phyloP scores from a whole-genome alignment of 2,329 filamentous ascomycete genomes.

The Calonectria hawksworthii region DNA sequence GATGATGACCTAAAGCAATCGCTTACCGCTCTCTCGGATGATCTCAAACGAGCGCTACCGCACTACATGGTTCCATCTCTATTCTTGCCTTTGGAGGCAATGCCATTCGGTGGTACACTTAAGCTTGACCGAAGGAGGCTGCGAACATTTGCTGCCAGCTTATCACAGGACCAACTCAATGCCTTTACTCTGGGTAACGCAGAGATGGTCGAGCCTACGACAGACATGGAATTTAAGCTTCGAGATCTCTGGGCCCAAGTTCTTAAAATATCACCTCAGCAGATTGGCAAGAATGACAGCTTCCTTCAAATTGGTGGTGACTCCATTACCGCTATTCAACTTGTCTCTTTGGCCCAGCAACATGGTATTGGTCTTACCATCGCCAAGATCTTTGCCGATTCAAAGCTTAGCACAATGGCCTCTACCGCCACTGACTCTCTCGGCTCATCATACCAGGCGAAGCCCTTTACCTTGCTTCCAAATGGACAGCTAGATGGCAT shows the following conservation, averaged over 20 bases:
- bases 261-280: slow-evolving; percentile 11
- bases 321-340: slow-evolving; percentile 41
- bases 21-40: neutral
- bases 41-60: slow-evolving; percentile 28
- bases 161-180: neutral
- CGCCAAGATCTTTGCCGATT: slow-evolving; percentile 13
- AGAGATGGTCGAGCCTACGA: neutral
- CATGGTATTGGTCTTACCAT: neutral
- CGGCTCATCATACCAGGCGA: neutral
- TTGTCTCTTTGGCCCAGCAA: slow-evolving; percentile 24
- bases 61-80: slow-evolving; percentile 33
- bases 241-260: slow-evolving; percentile 27
- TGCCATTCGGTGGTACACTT: slow-evolving; percentile 34
- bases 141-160: neutral
- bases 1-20: neutral
- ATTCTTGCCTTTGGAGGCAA: slow-evolving; percentile 20
- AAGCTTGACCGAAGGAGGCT: slow-evolving; percentile 36
- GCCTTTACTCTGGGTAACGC: neutral
- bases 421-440: neutral
- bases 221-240: neutral
- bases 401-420: neutral
- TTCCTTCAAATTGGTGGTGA: slow-evolving; percentile 47
- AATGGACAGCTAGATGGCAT: neutral
- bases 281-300: slow-evolving; percentile 47
- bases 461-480: neutral